Evolutionary conservation across 2,329 filamentous ascomycete species (phyloP), one percentile per base, ranked within the genome.

Genomic region (Samsoniella hepiali): DNA sequence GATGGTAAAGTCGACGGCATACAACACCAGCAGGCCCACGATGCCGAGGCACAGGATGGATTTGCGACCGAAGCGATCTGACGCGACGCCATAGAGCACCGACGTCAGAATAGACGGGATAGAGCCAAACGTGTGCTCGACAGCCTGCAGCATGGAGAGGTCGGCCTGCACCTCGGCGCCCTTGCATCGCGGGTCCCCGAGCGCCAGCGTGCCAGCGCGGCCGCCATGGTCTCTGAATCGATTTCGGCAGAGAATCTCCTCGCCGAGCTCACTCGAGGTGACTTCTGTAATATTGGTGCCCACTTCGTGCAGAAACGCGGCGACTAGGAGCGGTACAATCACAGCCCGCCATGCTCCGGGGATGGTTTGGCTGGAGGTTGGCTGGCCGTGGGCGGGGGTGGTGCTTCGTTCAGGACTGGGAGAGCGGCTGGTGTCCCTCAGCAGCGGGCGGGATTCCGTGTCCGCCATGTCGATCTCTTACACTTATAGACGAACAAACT

Each of bases 201-300:
- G 11, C 9, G 10, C 54, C 8, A 29, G 2, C 45, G 22, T 22
- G 11, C 22, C 45, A 9, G 22, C 22, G 45, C 22, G 22, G 22
- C 22, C 22, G n/a, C 45, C 22, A 49, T 40, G 38, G 11, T 40
- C 38, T 13, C 38, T 15, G 55, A 44, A 45, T 27, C 40, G 55
- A 31, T n/a, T 22, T 5, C 42, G 38, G 55, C 55, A 58, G 3
- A 58, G 27, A 45, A 58, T 58, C 4, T 11, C 15, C n/a, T 58
- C 55, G 9, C 55, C 55, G 5, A 58, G 31, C n/a, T 58, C 55
- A 13, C 55, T 58, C 55, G 47, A 47, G 42, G 55, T 45, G 9
- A 58, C 55, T 29, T 58, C 55, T 22, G 29, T 44, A 22, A 58
- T 45, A 10, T 34, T 58, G 13, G 38, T 47, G 13, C 38, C 55